A percentile compares a stretch with the other conserved stretches of the same genome.
Conservation (phyloP, 306 rosid species). For the Prunus padus region DNA sequence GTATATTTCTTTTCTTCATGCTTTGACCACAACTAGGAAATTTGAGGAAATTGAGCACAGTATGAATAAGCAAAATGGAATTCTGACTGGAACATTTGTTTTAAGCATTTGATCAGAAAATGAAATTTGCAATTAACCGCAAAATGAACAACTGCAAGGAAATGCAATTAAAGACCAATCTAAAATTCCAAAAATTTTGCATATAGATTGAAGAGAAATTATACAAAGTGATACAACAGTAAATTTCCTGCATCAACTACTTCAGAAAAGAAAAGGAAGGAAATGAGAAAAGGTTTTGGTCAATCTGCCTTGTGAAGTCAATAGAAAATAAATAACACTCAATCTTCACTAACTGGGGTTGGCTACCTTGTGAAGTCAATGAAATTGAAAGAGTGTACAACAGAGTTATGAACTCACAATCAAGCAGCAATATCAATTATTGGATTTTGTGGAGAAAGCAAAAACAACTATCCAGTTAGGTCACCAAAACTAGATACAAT, state of each 20-base stretch:
- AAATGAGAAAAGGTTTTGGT: neutral
- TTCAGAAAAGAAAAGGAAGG: neutral
- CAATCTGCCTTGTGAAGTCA: neutral
- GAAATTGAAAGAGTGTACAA: neutral
- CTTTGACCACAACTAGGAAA: neutral
- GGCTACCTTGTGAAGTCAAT: neutral
- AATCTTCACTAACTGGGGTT: neutral
- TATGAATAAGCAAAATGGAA: neutral
- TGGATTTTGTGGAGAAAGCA: constrained; percentile 15
- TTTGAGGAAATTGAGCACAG: neutral
- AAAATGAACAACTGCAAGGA: no score
- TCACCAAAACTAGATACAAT: constrained; percentile 34
- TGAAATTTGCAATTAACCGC: neutral
- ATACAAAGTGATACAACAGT: neutral
- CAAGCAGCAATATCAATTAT: constrained; percentile 15
- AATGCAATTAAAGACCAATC: neutral
- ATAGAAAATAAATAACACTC: neutral
- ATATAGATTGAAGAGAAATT: neutral
- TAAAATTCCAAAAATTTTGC: neutral
- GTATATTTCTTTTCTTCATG: neutral
- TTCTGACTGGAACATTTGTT: no score
- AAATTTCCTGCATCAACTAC: neutral
- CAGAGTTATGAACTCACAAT: constrained; percentile 8
- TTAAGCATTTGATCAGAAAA: neutral
- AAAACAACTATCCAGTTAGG: constrained; percentile 37